A percentile compares a stretch with the other conserved stretches of the same genome.
These are phyloP conservation scores for Penicillium sp. DNA, from an alignment of 2,329 filamentous ascomycete genomes.

Conservation along the genomic window DNA sequence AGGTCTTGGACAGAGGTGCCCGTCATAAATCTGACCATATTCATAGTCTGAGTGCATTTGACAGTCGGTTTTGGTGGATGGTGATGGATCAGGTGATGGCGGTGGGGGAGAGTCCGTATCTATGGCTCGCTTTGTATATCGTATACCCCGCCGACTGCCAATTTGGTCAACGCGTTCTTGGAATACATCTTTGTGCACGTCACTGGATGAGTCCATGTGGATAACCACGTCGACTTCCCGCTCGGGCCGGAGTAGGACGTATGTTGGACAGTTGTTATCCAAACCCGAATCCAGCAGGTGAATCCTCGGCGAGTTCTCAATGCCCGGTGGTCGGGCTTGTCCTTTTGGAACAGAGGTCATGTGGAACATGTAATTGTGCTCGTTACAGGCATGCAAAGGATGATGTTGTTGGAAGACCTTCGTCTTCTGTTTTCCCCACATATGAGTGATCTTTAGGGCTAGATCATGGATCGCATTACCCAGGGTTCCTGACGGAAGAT, in stretches of 20 bases:
- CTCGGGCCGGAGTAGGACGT: constrained; percentile 12
- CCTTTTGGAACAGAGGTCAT: constrained; percentile 6
- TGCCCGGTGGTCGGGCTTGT: constrained; percentile 11
- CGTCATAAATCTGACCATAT: constrained; percentile 12
- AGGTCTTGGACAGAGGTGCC: background rate
- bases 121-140: constrained; percentile 5
- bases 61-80: background rate
- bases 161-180: constrained; percentile 13
- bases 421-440: constrained; percentile 14
- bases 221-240: constrained; percentile 13
- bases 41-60: background rate
- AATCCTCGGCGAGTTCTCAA: constrained; percentile 12
- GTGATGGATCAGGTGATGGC: background rate
- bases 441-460: constrained; percentile 12
- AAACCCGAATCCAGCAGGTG: constrained; percentile 13
- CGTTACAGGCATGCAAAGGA: constrained; percentile 14
- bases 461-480: constrained; percentile 11
- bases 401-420: constrained; percentile 14
- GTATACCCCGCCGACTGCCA: constrained; percentile 12
- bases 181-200: constrained; percentile 11
- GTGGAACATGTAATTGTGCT: constrained; percentile 14
- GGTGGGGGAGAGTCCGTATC: background rate
- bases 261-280: constrained; percentile 14
- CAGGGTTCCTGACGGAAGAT: constrained; percentile 10
- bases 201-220: constrained; percentile 12